phyloP scores from a whole-genome alignment of 1,284 basidiomycete species.

The Cryptococcus wingfieldii region DNA sequence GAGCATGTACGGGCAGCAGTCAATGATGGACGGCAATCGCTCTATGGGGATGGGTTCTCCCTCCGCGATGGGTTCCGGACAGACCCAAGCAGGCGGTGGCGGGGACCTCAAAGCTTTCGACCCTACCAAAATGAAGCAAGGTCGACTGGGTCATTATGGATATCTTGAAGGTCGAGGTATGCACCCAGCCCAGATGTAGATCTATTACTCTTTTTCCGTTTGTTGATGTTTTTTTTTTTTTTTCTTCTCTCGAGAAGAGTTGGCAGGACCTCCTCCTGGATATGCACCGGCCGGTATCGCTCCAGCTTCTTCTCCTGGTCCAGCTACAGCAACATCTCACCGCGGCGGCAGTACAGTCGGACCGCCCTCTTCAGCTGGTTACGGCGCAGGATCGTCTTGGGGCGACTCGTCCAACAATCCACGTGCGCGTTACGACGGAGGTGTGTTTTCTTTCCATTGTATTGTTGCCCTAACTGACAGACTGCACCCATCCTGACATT shows the following conservation, averaged over 20 bases:
- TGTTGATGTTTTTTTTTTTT: background rate
- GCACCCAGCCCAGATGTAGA: background rate
- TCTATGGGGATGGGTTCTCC: background rate
- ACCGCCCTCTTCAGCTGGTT: slow-evolving; percentile 1
- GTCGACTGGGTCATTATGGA: slow-evolving; percentile 37
- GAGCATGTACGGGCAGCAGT: slow-evolving; percentile 14
- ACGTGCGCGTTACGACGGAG: slow-evolving; percentile 34
- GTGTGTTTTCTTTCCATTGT: slow-evolving; percentile 18
- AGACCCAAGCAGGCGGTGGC: background rate
- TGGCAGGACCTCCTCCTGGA: slow-evolving; percentile 36
- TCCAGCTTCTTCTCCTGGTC: background rate
- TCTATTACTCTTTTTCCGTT: background rate
- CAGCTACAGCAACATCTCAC: slow-evolving; percentile 1
- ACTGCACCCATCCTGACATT: background rate
- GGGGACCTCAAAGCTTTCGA: slow-evolving; percentile 28
- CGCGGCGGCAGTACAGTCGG: background rate
- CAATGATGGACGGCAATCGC: slow-evolving; percentile 10
- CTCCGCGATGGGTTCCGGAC: slow-evolving; percentile 5
- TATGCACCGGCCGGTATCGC: slow-evolving; percentile 30
- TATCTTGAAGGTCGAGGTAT: slow-evolving; percentile 40
- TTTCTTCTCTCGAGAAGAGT: slow-evolving; percentile 14
- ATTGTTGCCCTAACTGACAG: slow-evolving; percentile 2
- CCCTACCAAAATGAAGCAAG: slow-evolving; percentile 31
- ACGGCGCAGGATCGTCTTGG: slow-evolving; percentile 16
- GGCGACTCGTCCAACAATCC: slow-evolving; percentile 16